A percentile compares a stretch with the other conserved stretches of the same genome.
Conservation (phyloP, 345 rosid species). For the Boechera stricta region DNA sequence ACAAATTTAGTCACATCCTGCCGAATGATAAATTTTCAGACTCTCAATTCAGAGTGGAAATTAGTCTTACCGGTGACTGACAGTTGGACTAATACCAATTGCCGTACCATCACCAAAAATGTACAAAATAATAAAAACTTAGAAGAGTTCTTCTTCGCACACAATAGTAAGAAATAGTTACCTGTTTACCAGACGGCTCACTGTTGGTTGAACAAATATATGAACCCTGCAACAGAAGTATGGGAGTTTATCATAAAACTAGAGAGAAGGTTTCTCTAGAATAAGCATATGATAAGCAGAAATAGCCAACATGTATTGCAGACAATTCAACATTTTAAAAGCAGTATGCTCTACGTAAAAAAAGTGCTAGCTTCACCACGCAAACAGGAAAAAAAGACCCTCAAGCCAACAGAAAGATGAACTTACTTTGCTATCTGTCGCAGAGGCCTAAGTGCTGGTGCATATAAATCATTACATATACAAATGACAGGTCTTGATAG, state of each 20-base stretch:
- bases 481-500: conserved; percentile 85
- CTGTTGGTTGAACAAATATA: conserved; percentile 87
- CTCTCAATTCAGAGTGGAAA: conserved; percentile 10
- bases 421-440: conserved; percentile 97
- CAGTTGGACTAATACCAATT: conserved; percentile 15
- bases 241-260: conserved; percentile 28
- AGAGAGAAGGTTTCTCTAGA: conserved; percentile 21
- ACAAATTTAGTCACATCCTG: conserved; percentile 18
- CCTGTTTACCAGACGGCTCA: conserved; percentile 92
- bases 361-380: background rate
- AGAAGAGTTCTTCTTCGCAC: background rate
- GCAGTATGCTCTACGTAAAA: conserved; percentile 8
- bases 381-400: conserved; percentile 25
- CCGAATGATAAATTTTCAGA: conserved; percentile 20
- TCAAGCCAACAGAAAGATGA: conserved; percentile 9
- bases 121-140: background rate
- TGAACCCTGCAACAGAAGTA: conserved; percentile 75
- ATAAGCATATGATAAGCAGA: conserved; percentile 32
- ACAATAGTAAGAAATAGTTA: conserved; percentile 40
- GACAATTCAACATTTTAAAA: conserved; percentile 14
- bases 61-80: conserved; percentile 18
- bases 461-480: conserved; percentile 89
- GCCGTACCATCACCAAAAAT: conserved; percentile 11
- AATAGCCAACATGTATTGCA: background rate
- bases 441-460: conserved; percentile 86